Conservation (phyloP, 148 eudicot genomes). For the Amaranthus palmeri region DNA sequence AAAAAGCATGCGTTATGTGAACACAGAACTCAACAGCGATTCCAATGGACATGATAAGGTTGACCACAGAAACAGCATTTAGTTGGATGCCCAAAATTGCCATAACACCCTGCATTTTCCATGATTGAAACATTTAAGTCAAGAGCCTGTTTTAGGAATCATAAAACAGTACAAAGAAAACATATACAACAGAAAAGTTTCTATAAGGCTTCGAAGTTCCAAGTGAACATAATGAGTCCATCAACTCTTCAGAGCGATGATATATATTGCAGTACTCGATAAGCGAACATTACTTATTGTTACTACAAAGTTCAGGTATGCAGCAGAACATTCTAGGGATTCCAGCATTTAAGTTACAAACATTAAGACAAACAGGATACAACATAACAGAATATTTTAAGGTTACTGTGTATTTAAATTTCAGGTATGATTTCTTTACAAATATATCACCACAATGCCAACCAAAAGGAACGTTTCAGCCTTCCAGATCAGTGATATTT, state of each 20-base stretch:
- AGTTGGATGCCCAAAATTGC: constrained; percentile 80
- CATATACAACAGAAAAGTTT: neutral
- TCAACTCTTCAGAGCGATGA: neutral
- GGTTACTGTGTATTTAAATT: neutral
- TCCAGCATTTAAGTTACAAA: neutral
- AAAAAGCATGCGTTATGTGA: constrained; percentile 91
- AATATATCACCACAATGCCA: neutral
- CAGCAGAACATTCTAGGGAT: neutral
- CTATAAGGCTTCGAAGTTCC: neutral
- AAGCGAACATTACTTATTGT: neutral
- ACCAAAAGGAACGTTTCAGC: neutral
- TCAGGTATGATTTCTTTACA: too few species aligned
- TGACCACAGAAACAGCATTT: constrained; percentile 91
- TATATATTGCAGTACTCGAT: neutral
- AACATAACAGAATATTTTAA: neutral
- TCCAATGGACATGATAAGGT: constrained; percentile 95
- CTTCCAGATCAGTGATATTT: neutral
- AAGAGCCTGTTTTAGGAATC: neutral
- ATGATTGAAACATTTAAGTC: constrained; percentile 14
- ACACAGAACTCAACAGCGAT: constrained; percentile 97
- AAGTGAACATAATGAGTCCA: neutral
- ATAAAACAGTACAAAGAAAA: neutral
- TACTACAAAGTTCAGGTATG: neutral
- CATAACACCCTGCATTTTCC: constrained; percentile 83
- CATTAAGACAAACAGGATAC: neutral